Evolutionary conservation across 2,329 filamentous ascomycete species (phyloP), one percentile per base, ranked within the genome.

Genomic region (Parascedosporium putredinis): DNA sequence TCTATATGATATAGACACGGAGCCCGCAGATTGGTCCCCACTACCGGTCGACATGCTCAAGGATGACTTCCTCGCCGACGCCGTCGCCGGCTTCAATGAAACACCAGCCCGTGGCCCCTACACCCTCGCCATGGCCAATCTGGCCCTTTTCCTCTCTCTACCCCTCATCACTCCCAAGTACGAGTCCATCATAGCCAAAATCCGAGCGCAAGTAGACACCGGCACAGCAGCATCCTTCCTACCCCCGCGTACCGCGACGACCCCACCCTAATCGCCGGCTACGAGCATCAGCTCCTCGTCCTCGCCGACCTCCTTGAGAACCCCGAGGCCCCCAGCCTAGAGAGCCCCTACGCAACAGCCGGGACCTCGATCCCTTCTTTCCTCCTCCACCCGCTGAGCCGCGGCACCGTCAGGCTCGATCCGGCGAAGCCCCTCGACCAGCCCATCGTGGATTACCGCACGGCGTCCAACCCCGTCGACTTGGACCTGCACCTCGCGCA

Each of bases 381-480:
- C 33, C 54, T 59, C n/a, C 56, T 62, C 45, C 62, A 67, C 50
- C 60, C 65, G 5, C 55, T 67, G 18, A 64, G 60, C 48, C 59
- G 66, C 40, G 66, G 65, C n/a, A 59, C 60, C 22, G 60, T 67
- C 34, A 47, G 56, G 40, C 49, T 61, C 5, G 47, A 59, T 54
- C 43, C 56, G 2, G n/a, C 44, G 1, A 44, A 59, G 49, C 52
- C 54, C 50, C 53, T 59, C 16, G 57, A 51, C 29, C 53, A 58
- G 2, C 64, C 64, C 1, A 52, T 62, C 23, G 55, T 69, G 22
- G 61, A 67, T 52, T 65, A 63, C 50, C 58, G 59, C 42, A 61
- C 65, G 2, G 58, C 58, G 1, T 59, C 57, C 14, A 67, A 69
- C 50, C 64, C 63, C 2, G 55, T 65, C 6, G 66, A 69, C 50